phyloP scores from a whole-genome alignment of 148 eudicot genomes.

The Dianthus caryophyllus region DNA sequence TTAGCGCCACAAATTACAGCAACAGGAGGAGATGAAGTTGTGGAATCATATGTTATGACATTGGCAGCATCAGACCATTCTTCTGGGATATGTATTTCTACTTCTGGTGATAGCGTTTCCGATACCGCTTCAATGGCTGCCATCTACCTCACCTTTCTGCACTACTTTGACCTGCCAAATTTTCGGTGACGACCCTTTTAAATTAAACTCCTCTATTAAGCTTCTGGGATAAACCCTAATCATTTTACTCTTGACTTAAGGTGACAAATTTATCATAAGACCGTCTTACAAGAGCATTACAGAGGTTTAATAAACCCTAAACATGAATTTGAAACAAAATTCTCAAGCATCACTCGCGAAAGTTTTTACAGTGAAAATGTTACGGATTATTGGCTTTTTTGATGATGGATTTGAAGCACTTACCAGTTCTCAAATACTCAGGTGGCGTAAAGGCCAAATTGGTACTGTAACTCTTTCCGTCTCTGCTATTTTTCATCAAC shows the following conservation, averaged over 20 bases:
- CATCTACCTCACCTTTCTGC: slow-evolving; percentile 2
- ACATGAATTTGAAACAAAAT: not conserved
- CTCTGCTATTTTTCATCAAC: slow-evolving; percentile 97
- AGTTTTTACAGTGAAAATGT: too few relatives aligned
- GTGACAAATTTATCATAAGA: too few relatives aligned
- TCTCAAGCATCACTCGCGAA: too few relatives aligned
- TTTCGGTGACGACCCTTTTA: too few relatives aligned
- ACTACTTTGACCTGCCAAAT: too few relatives aligned
- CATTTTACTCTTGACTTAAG: too few relatives aligned
- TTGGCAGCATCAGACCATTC: slow-evolving; percentile 68
- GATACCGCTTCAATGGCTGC: slow-evolving; percentile 5
- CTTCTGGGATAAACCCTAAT: too few relatives aligned
- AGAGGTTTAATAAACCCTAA: too few relatives aligned
- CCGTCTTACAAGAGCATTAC: too few relatives aligned
- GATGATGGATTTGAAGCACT: not conserved
- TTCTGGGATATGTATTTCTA: slow-evolving; percentile 49
- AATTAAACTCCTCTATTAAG: too few relatives aligned
- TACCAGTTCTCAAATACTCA: slow-evolving; percentile 93
- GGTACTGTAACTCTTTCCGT: slow-evolving; percentile 95
- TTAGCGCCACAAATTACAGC: slow-evolving; percentile 76
- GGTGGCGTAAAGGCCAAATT: too few relatives aligned
- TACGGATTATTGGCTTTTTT: not conserved
- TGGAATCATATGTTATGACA: slow-evolving; percentile 32
- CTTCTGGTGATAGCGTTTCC: slow-evolving; percentile 24
- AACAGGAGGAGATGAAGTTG: slow-evolving; percentile 34